Percentiles rank a stretch among this genome's conserved stretches.
These are phyloP conservation scores for Funneliformis mosseae DNA, from an alignment of 192 early-diverging fungal species.

Conservation along the genomic window DNA sequence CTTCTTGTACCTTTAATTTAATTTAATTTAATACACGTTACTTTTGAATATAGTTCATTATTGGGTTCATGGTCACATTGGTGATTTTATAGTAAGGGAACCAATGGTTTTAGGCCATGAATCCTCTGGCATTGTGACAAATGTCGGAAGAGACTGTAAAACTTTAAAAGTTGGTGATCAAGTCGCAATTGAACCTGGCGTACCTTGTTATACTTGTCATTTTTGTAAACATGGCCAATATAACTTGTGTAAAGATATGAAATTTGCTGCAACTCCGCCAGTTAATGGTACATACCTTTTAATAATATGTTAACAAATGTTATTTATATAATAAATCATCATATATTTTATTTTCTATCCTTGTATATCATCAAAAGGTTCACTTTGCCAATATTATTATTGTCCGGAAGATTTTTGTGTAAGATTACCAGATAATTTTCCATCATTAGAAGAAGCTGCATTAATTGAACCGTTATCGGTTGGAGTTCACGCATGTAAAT, in stretches of 20 bases:
- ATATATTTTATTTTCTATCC: background rate
- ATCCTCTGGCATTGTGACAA: constrained; percentile 42
- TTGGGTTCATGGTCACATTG: constrained; percentile 45
- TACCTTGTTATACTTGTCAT: constrained; percentile 42
- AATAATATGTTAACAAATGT: background rate
- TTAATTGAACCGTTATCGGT: constrained; percentile 51
- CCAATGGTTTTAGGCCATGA: constrained; percentile 53
- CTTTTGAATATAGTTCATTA: constrained; percentile 42
- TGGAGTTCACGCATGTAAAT: constrained; percentile 43
- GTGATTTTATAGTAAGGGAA: constrained; percentile 37
- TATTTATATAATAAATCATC: background rate
- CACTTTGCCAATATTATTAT: constrained; percentile 47
- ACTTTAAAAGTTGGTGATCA: constrained; percentile 50
- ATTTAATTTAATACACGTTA: background rate
- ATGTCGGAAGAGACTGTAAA: constrained; percentile 42
- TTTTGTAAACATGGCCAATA: constrained; percentile 44
- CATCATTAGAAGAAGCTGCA: constrained; percentile 44
- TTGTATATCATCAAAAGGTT: constrained; percentile 16
- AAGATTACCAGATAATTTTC: constrained; percentile 44
- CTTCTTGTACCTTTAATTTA: no score
- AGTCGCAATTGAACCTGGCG: constrained; percentile 49
- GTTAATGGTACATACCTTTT: constrained; percentile 36
- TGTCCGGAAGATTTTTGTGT: constrained; percentile 48
- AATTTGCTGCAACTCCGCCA: constrained; percentile 51
- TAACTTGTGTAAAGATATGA: constrained; percentile 49